Evolutionary conservation across 108 stramenopile species (phyloP).

Genomic region (Nitzschia palea): DNA sequence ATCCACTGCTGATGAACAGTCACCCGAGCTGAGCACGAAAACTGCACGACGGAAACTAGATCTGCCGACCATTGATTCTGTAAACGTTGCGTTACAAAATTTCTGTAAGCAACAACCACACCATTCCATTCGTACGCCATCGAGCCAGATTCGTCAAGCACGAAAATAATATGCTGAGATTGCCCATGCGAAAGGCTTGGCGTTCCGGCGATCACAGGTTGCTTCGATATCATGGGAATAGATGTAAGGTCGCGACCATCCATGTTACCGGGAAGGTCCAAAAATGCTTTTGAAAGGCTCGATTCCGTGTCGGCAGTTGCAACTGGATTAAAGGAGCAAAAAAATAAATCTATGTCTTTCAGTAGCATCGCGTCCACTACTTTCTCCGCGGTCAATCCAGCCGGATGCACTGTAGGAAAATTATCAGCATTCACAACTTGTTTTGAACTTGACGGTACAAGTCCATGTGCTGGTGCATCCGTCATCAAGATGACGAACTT

Average conservation of each 20-base stretch:
- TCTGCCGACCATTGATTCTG: slow-evolving; percentile 47
- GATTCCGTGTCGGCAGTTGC: slow-evolving; percentile 50
- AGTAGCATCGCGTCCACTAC: slow-evolving; percentile 33
- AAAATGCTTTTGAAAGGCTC: slow-evolving; percentile 26
- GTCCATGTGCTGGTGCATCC: slow-evolving; percentile 60
- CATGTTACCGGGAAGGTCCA: slow-evolving; percentile 39
- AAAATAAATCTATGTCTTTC: slow-evolving; percentile 52
- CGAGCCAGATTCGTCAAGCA: slow-evolving; percentile 59
- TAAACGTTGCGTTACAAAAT: slow-evolving; percentile 37
- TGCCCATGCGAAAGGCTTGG: not conserved
- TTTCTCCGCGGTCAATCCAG: slow-evolving; percentile 37
- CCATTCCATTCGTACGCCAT: slow-evolving; percentile 48
- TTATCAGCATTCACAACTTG: slow-evolving; percentile 31
- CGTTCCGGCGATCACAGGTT: not conserved
- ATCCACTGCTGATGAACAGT: slow-evolving; percentile 32
- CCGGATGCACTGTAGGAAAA: slow-evolving; percentile 45
- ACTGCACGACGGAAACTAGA: slow-evolving; percentile 65
- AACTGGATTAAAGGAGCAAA: slow-evolving; percentile 60
- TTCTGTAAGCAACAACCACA: slow-evolving; percentile 50
- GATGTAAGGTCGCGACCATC: slow-evolving; percentile 27
- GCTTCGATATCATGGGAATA: slow-evolving; percentile 48
- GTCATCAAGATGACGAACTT: slow-evolving; percentile 55
- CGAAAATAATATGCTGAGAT: slow-evolving; percentile 53
- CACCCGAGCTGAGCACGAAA: slow-evolving; percentile 19
- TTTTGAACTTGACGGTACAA: slow-evolving; percentile 10